Conservation (phyloP, 768 basidiomycete species). For the Tremella fuciformis region DNA sequence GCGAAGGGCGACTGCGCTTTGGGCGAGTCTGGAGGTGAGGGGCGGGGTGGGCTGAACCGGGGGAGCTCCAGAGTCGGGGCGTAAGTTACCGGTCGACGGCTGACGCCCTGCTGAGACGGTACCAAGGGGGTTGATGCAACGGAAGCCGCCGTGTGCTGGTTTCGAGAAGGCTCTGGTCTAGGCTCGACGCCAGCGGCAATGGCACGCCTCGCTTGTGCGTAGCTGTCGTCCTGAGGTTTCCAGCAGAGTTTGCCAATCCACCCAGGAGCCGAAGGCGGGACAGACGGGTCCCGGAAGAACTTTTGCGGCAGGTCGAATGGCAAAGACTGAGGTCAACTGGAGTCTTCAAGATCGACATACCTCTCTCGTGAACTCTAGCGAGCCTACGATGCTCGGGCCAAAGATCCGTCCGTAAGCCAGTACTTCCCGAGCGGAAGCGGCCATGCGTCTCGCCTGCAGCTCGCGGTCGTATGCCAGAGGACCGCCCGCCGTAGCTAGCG, state of each 20-base stretch:
- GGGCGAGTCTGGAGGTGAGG: no score
- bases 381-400: neutral
- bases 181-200: no score
- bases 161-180: no score
- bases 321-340: neutral
- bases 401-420: conserved; percentile 4
- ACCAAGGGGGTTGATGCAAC: no score
- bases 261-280: conserved; percentile 1
- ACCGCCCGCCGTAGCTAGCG: neutral
- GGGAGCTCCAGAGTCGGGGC: no score
- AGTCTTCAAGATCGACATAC: neutral
- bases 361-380: neutral
- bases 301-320: conserved; percentile 5
- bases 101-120: no score
- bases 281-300: neutral
- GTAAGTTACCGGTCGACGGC: no score
- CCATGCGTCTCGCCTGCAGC: neutral
- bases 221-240: neutral
- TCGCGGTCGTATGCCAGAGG: neutral
- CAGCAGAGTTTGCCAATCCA: conserved; percentile 3
- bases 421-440: neutral
- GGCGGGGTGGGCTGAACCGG: no score
- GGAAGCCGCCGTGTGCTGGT: no score
- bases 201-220: no score
- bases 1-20: no score